Conservation (phyloP, 73 alveolate genomes). For the Paramecium tetraurelia region DNA sequence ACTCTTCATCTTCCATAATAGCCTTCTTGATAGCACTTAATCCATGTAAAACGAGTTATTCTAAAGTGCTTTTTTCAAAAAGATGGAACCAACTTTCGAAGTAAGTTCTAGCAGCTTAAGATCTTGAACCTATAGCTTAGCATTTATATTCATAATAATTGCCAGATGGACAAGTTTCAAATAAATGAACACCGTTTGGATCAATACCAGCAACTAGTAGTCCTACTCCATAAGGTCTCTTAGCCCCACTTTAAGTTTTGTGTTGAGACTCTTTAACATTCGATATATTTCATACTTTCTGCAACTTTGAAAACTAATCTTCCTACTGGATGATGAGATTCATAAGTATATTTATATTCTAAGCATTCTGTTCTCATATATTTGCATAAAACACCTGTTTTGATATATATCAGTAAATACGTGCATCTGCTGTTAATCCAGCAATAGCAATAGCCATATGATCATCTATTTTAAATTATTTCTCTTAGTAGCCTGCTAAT, state of each 20-base stretch:
- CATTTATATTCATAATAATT: constrained; percentile 90
- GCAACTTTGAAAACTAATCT: constrained; percentile 86
- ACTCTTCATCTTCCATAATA: constrained; percentile 61
- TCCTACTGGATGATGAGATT: constrained; percentile 83
- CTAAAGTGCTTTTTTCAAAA: constrained; percentile 59
- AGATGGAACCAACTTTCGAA: constrained; percentile 89
- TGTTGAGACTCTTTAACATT: constrained; percentile 74
- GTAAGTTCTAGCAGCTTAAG: constrained; percentile 93
- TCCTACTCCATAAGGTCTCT: constrained; percentile 99
- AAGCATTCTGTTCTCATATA: constrained; percentile 93
- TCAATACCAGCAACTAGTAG: constrained; percentile 88
- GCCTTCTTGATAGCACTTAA: constrained; percentile 59
- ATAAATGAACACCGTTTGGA: constrained; percentile 93
- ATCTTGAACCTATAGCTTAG: constrained; percentile 89
- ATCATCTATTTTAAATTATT: constrained; percentile 93
- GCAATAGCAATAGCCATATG: constrained; percentile 98
- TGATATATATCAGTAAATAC: constrained; percentile 86
- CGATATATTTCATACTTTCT: constrained; percentile 61
- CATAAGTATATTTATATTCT: constrained; percentile 87
- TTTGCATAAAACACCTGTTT: constrained; percentile 83
- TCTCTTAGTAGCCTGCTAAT: constrained; percentile 86
- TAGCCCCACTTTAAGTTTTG: constrained; percentile 88
- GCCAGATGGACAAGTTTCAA: constrained; percentile 96
- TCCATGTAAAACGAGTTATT: constrained; percentile 48
- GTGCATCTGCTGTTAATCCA: constrained; percentile 99